These are phyloP conservation scores for Tephrocybe sp. DNA, from an alignment of 768 basidiomycete genomes.

Conservation along the genomic window DNA sequence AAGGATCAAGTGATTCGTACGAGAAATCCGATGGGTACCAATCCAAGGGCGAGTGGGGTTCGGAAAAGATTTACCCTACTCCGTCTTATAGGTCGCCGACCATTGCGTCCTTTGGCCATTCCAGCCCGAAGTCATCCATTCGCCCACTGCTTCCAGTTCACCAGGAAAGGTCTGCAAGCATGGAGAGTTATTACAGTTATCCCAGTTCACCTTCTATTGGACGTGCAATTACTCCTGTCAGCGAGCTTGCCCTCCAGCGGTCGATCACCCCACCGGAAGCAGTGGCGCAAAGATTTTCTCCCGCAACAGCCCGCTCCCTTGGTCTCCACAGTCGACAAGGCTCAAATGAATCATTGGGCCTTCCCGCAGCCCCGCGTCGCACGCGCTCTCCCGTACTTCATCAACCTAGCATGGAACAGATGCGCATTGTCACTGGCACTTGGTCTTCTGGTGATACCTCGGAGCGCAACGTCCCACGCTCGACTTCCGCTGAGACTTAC, in stretches of 20 bases:
- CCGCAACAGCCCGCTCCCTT: neutral
- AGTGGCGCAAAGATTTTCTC: constrained; percentile 12
- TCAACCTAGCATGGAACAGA: constrained; percentile 13
- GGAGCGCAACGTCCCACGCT: neutral
- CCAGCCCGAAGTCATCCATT: constrained; percentile 9
- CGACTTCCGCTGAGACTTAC: constrained; percentile 14
- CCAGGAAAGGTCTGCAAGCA: constrained; percentile 20
- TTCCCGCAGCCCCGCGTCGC: constrained; percentile 37
- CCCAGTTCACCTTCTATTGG: constrained; percentile 21
- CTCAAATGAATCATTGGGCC: constrained; percentile 27
- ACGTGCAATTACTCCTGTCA: constrained; percentile 25
- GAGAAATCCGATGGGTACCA: constrained; percentile 15
- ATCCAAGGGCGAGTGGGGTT: constrained; percentile 6
- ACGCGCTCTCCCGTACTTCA: constrained; percentile 23
- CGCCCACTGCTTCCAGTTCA: constrained; percentile 19
- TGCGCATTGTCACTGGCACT: constrained; percentile 5
- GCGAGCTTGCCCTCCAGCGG: constrained; percentile 17
- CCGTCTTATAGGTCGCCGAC: constrained; percentile 10
- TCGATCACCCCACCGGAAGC: constrained; percentile 21
- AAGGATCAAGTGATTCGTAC: constrained; percentile 20
- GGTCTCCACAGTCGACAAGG: constrained; percentile 21
- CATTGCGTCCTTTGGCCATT: constrained; percentile 8
- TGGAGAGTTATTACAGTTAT: constrained; percentile 22
- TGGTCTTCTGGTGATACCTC: constrained; percentile 7
- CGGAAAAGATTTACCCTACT: constrained; percentile 18